These are phyloP conservation scores for Curvularia hawaiiensis DNA, from an alignment of 2,329 filamentous ascomycete genomes.

Conservation along the genomic window DNA sequence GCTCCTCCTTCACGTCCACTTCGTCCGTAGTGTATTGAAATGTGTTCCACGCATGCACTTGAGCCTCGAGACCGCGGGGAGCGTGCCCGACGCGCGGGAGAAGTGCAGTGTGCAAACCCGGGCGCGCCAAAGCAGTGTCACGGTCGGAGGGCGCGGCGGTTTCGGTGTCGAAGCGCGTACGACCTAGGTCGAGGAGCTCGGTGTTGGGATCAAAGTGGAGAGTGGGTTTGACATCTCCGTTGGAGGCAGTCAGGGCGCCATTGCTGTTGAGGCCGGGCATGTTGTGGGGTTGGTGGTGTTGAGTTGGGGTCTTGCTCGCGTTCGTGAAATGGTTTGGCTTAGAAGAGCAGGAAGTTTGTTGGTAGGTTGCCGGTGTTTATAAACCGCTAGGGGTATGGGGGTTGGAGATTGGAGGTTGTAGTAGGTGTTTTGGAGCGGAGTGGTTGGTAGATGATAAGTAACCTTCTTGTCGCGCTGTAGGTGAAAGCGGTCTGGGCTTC, in stretches of 20 bases:
- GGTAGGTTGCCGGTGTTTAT: too few relatives aligned
- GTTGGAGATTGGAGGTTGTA: too few relatives aligned
- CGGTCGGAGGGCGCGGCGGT: conserved; percentile 37
- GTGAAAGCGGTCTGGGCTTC: too few relatives aligned
- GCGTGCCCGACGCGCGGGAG: conserved; percentile 29
- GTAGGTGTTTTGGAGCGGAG: too few relatives aligned
- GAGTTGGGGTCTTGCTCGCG: neutral
- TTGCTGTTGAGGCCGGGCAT: neutral
- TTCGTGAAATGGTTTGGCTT: too few relatives aligned
- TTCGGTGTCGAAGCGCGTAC: conserved; percentile 37
- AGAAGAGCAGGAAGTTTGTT: too few relatives aligned
- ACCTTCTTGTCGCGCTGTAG: too few relatives aligned
- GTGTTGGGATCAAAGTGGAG: conserved; percentile 10
- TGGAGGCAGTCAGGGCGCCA: too few relatives aligned
- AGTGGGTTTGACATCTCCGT: neutral
- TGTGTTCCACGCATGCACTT: conserved; percentile 39
- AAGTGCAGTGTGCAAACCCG: conserved; percentile 15
- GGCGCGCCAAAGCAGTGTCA: conserved; percentile 29
- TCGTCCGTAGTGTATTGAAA: conserved; percentile 36
- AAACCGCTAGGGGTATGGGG: too few relatives aligned
- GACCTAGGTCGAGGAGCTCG: conserved; percentile 39
- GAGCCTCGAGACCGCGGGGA: conserved; percentile 31
- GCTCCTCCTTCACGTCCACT: conserved; percentile 31
- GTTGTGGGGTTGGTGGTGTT: neutral
- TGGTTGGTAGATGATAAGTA: too few relatives aligned